phyloP scores from a whole-genome alignment of 768 basidiomycete genomes.

The Hirschioporus abietinus region DNA sequence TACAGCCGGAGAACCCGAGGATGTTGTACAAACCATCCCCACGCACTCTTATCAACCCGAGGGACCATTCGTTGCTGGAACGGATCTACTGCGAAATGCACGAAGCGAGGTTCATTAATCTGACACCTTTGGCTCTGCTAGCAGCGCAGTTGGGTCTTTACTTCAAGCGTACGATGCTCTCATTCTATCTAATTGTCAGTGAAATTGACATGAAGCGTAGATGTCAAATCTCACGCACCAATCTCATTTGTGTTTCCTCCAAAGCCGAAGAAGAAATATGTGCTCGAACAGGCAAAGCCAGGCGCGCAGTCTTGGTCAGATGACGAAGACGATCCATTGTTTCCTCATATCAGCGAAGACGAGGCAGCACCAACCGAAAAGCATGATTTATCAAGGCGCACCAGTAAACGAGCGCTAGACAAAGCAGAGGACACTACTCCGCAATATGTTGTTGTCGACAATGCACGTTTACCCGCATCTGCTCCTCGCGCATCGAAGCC shows the following conservation, averaged over 20 bases:
- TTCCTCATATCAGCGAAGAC: constrained; percentile 18
- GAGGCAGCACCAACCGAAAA: neutral
- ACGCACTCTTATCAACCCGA: constrained; percentile 43
- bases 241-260: constrained; percentile 56
- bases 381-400: neutral
- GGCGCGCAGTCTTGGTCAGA: constrained; percentile 18
- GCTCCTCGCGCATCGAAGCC: neutral
- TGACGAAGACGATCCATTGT: constrained; percentile 14
- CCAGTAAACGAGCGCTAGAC: neutral
- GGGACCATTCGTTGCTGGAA: constrained; percentile 62
- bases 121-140: constrained; percentile 56
- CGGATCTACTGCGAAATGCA: constrained; percentile 66
- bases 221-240: constrained; percentile 63
- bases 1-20: neutral
- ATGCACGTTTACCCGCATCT: neutral
- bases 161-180: constrained; percentile 47
- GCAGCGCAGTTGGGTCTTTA: constrained; percentile 51
- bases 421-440: neutral
- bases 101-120: constrained; percentile 61
- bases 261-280: constrained; percentile 17
- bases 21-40: constrained; percentile 8
- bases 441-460: neutral
- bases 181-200: constrained; percentile 8
- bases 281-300: neutral
- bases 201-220: constrained; percentile 27